Evolutionary conservation across 2,329 filamentous ascomycete genomes (phyloP).

Genomic region (Metarhizium brunneum): DNA sequence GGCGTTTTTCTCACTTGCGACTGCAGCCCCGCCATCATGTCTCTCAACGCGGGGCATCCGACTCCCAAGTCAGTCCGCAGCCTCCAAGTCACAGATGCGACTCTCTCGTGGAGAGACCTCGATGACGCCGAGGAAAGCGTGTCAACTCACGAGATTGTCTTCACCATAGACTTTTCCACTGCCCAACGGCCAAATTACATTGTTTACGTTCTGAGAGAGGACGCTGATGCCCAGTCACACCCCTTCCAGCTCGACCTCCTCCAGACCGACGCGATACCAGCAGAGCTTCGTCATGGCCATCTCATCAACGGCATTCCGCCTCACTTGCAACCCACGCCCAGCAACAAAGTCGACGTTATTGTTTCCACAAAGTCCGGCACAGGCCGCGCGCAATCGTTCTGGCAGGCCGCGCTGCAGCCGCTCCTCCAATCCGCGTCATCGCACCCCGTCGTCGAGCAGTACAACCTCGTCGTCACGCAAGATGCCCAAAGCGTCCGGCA

Average conservation of each 20-base stretch:
- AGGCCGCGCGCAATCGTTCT: conserved; percentile 46
- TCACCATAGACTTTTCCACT: conserved; percentile 11
- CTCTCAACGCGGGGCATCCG: neutral
- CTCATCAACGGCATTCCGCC: conserved; percentile 28
- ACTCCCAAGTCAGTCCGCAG: conserved; percentile 7
- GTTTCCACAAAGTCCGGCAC: conserved; percentile 60
- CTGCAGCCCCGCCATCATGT: neutral
- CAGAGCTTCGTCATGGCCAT: conserved; percentile 25
- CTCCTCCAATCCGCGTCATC: conserved; percentile 35
- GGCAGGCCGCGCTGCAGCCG: conserved; percentile 43
- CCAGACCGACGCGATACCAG: conserved; percentile 23
- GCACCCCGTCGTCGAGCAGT: neutral
- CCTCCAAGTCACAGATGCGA: conserved; percentile 14
- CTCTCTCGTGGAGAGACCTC: conserved; percentile 18
- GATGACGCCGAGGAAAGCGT: conserved; percentile 9
- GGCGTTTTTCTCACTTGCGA: neutral
- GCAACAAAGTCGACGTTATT: conserved; percentile 47
- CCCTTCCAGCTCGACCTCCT: conserved; percentile 22
- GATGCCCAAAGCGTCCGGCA: conserved; percentile 54
- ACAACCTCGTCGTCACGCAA: conserved; percentile 48
- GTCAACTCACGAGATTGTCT: conserved; percentile 18
- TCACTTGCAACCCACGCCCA: conserved; percentile 19
- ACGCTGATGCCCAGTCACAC: conserved; percentile 13
- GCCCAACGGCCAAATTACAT: conserved; percentile 10
- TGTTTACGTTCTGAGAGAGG: conserved; percentile 30